Base-by-base conservation (phyloP, 805 yeast genomes). In the Saturnispora hagleri region DNA sequence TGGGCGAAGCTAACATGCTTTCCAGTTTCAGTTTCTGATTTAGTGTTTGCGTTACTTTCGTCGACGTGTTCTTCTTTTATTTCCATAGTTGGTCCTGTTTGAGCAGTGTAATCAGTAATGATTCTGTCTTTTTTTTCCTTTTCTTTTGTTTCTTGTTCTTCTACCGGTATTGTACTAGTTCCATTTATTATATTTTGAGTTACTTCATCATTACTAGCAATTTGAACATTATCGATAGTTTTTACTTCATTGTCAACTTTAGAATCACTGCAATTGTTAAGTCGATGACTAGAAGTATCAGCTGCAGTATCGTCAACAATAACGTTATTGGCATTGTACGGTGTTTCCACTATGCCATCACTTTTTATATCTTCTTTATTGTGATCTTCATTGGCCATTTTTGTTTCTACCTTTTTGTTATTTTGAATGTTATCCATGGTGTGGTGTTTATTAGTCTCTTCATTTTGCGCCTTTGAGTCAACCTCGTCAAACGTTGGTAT, bases 1-100 rank as follows among this genome's bases (percentile, higher is more conserved):
- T 55, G 53, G 15, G 35, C 57, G 15, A 43, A 43, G 26, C 28
- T 38, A 9, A 36, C 46, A n/a, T 35, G 31, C 7, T 36, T 47
- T 20, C n/a, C 34, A 20, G 24, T 13, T 49, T 17, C 40, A 46
- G 5, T 46, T 49, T 27, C 17, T 50, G n/a, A 43, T 53, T 12
- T 38, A 15, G 18, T 33, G 27, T 41, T 7, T 4, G 38, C 40
- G 5, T 35, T 18, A 6, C 35, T 20, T 17, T 43, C 48, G 9
- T 46, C 20, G 22, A 41, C 13, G 3, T 31, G n/a, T 31, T 13
- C 34, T 13, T 10, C 34, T 31, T 31, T 31, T 12, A 31, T 31
- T 31, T 31, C 34, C 12, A 6, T 10, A 31, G 4, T 13, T 4
- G 34, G 6, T 31, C 13, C 34, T 9, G 33, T 3, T 8, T 28